Evolutionary conservation across 331 rosid species (phyloP).

Genomic region (Stylosanthes scabra): DNA sequence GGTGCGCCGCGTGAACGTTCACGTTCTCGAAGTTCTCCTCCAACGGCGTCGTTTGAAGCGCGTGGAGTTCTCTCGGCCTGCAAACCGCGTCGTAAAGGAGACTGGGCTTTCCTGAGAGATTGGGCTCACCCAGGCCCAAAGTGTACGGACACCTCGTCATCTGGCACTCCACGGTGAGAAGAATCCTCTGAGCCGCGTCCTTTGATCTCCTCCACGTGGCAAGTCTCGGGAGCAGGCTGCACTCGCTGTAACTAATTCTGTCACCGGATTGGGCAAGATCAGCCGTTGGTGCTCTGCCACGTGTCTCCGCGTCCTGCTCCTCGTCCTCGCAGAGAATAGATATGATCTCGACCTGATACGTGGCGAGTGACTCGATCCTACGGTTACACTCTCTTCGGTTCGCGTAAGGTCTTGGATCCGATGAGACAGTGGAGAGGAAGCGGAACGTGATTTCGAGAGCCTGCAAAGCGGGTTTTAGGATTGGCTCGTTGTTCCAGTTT

Average conservation of each 20-base stretch:
- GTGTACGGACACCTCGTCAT: slow-evolving; percentile 77
- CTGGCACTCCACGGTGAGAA: slow-evolving; percentile 73
- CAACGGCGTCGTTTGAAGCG: slow-evolving; percentile 52
- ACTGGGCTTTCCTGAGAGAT: slow-evolving; percentile 65
- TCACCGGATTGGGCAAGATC: slow-evolving; percentile 41
- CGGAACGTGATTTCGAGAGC: slow-evolving; percentile 85
- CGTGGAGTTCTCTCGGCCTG: slow-evolving; percentile 64
- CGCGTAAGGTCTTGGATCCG: slow-evolving; percentile 72
- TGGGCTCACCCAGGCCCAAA: slow-evolving; percentile 83
- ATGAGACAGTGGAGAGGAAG: slow-evolving; percentile 62
- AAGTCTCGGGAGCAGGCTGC: slow-evolving; percentile 71
- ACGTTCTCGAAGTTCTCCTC: slow-evolving; percentile 68
- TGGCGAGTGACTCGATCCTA: slow-evolving; percentile 62
- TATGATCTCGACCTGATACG: slow-evolving; percentile 62
- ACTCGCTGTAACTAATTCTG: slow-evolving; percentile 63
- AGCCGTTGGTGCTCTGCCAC: slow-evolving; percentile 68
- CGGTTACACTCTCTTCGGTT: slow-evolving; percentile 77
- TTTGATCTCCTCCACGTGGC: slow-evolving; percentile 78
- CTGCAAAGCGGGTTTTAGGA: slow-evolving; percentile 73
- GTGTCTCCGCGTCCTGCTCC: slow-evolving; percentile 49
- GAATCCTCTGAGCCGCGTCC: slow-evolving; percentile 64
- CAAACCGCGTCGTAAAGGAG: slow-evolving; percentile 76
- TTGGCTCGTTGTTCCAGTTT: slow-evolving; percentile 64
- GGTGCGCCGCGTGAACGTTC: slow-evolving; percentile 74
- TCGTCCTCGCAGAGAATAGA: slow-evolving; percentile 77